These are phyloP conservation scores for Celoporthe dispersa DNA, from an alignment of 2,329 filamentous ascomycete genomes.

Conservation along the genomic window DNA sequence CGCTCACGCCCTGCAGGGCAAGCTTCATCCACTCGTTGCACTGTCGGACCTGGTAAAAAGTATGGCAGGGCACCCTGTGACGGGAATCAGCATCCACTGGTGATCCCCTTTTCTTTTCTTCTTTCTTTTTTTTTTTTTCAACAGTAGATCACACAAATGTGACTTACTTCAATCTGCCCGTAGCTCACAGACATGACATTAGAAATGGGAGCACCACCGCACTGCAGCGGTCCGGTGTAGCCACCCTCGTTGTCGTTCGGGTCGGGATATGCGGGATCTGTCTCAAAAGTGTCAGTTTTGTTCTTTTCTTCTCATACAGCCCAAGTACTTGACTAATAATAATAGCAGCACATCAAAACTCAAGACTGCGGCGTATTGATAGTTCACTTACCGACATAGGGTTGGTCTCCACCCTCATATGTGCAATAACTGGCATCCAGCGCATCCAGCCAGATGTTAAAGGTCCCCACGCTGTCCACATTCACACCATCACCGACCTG, in stretches of 20 bases:
- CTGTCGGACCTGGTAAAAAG: slow-evolving; percentile 55
- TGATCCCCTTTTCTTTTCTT: too few species aligned
- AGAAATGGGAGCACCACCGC: slow-evolving; percentile 15
- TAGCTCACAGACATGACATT: slow-evolving; percentile 21
- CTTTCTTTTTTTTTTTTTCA: neutral
- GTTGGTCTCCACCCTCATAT: slow-evolving; percentile 33
- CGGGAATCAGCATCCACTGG: too few species aligned
- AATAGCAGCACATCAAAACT: too few species aligned
- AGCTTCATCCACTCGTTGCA: slow-evolving; percentile 59
- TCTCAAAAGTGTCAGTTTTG: slow-evolving; percentile 2
- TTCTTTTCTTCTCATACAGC: too few species aligned
- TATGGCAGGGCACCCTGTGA: slow-evolving; percentile 41
- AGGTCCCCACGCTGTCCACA: slow-evolving; percentile 30
- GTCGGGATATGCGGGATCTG: slow-evolving; percentile 19
- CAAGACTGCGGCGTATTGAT: neutral
- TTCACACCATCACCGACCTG: slow-evolving; percentile 50
- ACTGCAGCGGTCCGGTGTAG: slow-evolving; percentile 19
- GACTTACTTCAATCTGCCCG: slow-evolving; percentile 15
- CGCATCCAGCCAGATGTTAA: slow-evolving; percentile 44
- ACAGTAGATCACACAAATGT: too few species aligned
- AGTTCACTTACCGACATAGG: slow-evolving; percentile 16
- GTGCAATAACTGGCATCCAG: slow-evolving; percentile 56
- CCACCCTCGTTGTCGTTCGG: slow-evolving; percentile 21
- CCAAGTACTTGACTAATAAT: too few species aligned
- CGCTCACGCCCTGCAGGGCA: slow-evolving; percentile 51